Base-by-base conservation (phyloP, 2,329 filamentous ascomycete species). In the Arthrobotrys entomopaga region DNA sequence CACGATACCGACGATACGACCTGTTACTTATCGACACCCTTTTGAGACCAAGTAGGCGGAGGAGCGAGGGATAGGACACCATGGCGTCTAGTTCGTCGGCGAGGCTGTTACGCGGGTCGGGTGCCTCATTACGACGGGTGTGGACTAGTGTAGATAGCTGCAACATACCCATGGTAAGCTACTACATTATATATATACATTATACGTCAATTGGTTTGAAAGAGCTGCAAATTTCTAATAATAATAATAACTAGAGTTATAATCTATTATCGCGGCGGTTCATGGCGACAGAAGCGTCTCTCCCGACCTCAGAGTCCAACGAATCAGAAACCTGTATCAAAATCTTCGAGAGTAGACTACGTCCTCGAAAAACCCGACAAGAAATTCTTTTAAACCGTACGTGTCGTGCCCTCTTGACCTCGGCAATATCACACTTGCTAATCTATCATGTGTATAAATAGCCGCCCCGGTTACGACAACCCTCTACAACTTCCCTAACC, bases 401-500 rank as follows among this genome's bases (percentile, higher is more conserved):
- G 20, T 24, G 22, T 46, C 48, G 5, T 50, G 16, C n/a, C 3
- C n/a, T 20, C 49, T 29, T 11, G 7, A 60, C 24, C 22, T 16
- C 13, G n/a, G 19, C 3, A 38, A 7, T 34, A 40, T 48, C 19
- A 26, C 13, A 43, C 43, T 19, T 43, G 15, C 49, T 24, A 29
- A 57, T 26, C 1, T 34, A 29, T 64, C 48, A 57, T 50, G 2
- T 29, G n/a, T 20, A 15, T 56, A 46, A 43, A 46, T 24, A 74
- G 70, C 70, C 8, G 8, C 63, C 13, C 70, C 70, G 29, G 91
- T 96, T 66, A 88, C 91, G 65, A 86, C 94, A 75, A 98, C 94
- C 64, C 87, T 97, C 82, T 93, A 97, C 87, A 85, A 86, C 81
- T 99, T 98, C 84, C 95, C 95, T 40, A 87, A 89, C 10, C 88